These are phyloP conservation scores for Chamaecyparis obtusa DNA, from an alignment of 75 land plant genomes.

Conservation along the genomic window DNA sequence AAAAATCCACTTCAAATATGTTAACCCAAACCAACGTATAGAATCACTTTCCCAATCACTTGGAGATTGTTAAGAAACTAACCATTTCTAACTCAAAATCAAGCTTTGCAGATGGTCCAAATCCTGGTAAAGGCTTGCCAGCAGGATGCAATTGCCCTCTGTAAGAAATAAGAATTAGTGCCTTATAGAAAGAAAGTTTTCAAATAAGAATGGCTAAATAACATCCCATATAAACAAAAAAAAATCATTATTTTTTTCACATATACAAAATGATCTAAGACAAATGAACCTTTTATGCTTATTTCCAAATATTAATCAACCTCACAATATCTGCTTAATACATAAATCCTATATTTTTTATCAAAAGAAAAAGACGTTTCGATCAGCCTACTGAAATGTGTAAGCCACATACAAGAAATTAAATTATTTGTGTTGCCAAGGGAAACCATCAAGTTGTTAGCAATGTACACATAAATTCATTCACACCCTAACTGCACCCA, in stretches of 20 bases:
- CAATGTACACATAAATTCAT: neutral
- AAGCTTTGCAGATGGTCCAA: conserved; percentile 76
- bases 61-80: conserved; percentile 6
- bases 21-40: neutral
- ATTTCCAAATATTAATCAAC: neutral
- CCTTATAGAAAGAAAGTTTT: neutral
- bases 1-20: neutral
- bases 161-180: neutral
- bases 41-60: neutral
- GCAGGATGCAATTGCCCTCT: conserved; percentile 80
- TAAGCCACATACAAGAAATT: neutral
- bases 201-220: neutral
- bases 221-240: neutral
- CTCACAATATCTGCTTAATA: neutral
- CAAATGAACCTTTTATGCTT: neutral
- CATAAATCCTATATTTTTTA: neutral
- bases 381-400: neutral
- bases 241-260: neutral
- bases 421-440: neutral
- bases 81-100: conserved; percentile 99
- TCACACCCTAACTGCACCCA: no score
- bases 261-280: neutral
- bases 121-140: conserved; percentile 60
- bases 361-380: neutral
- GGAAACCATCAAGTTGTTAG: neutral